Evolutionary conservation across 768 basidiomycete genomes (phyloP), one percentile per base, ranked within the genome.

Genomic region (Mrakia gelida): DNA sequence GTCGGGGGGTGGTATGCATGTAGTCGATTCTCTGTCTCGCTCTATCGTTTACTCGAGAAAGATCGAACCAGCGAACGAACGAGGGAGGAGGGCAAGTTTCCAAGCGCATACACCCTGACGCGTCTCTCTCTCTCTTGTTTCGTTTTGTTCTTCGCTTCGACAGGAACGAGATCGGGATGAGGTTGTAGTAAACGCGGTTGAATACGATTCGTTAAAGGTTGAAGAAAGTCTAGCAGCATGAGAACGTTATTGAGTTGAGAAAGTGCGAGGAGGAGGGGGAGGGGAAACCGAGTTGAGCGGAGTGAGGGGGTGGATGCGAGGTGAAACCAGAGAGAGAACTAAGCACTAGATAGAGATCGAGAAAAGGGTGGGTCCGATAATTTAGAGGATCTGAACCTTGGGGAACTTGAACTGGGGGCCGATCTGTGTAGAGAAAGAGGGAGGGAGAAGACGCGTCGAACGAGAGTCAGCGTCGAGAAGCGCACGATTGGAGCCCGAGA

Each of bases 321-420:
- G 26, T n/a, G 8, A n/a, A 54, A 28, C 34, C 1, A 28, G 28
- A 3, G 18, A 63, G 59, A 41, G 63, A 49, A 54, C 4, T n/a
- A 54, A 32, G 49, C 23, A 63, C 52, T 30, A 41, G 1, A 0
- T 10, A 61, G 59, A 68, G 28, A 8, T 38, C 38, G 49, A 23
- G 43, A 56, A 32, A 67, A 4, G 34, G 13, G 16, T 70, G 56
- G 43, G 5, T 26, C 15, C 5, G 3, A 26, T 28, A 3, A 21
- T 72, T 72, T 79, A 79, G 68, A 79, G 74, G 68, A 79, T 76
- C 74, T 79, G 73, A 65, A 80, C 87, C 84, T 89, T 89, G 77
- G 89, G 89, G 88, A 87, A 89, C 81, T 86, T 85, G 84, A 85
- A 89, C 81, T 88, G 87, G 1, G 89, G 88, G 26, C 89, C 89